phyloP scores from a whole-genome alignment of 495 filamentous ascomycete species.

The Penicillium mononematosum region DNA sequence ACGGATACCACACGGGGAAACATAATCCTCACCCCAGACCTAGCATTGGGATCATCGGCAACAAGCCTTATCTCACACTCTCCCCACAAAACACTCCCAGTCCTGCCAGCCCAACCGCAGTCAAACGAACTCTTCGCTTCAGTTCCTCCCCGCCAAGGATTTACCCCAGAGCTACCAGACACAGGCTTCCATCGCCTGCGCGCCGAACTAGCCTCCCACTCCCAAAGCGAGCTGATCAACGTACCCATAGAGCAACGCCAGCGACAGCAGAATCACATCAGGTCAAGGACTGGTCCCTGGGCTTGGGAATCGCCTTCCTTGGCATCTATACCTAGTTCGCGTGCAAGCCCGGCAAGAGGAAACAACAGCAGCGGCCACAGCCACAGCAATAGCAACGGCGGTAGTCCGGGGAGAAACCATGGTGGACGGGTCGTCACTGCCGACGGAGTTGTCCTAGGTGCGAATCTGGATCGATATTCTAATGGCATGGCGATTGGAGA shows the following conservation, averaged over 20 bases:
- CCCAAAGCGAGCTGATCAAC: conserved; percentile 39
- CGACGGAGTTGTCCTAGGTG: conserved; percentile 31
- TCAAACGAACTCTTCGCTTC: conserved; percentile 11
- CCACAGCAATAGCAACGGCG: background rate
- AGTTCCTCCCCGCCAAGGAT: conserved; percentile 9
- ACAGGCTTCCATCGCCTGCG: conserved; percentile 33
- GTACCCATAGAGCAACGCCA: conserved; percentile 21
- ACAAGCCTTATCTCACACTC: conserved; percentile 1
- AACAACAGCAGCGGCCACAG: background rate
- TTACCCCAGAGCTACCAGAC: conserved; percentile 33
- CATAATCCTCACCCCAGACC: background rate
- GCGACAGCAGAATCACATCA: background rate
- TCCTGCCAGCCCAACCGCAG: conserved; percentile 3
- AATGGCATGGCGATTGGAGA: conserved; percentile 4
- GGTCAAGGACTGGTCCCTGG: background rate
- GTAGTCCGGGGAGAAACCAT: background rate
- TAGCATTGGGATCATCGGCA: background rate
- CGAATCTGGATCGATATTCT: conserved; percentile 30
- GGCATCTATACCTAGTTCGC: background rate
- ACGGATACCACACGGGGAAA: background rate
- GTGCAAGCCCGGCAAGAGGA: background rate
- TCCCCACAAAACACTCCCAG: conserved; percentile 1
- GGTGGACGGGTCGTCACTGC: conserved; percentile 23
- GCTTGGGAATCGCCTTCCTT: background rate
- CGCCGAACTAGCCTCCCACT: conserved; percentile 29